A percentile compares a stretch with the other conserved stretches of the same genome.
Evolutionary conservation across 225 moss, liverwort and hornwort genomes (phyloP).

Genomic region (Bryoerythrophyllum caledonicum): DNA sequence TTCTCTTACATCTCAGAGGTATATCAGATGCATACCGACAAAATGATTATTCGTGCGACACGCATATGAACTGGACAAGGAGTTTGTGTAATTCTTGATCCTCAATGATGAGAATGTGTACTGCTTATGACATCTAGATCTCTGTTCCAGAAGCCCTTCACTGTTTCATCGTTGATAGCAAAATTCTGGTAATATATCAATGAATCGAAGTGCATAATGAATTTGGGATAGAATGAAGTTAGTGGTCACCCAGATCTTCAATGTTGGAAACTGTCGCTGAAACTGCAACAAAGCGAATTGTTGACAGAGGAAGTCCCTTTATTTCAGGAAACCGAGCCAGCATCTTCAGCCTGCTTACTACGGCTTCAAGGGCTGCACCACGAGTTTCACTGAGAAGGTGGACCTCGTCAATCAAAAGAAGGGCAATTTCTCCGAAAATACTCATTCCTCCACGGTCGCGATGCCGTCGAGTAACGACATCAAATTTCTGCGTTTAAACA

Average conservation of each 20-base stretch:
- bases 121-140: constrained; percentile 8
- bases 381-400: constrained; percentile 93
- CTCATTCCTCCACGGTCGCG: constrained; percentile 91
- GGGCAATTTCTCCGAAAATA: constrained; percentile 86
- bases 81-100: neutral
- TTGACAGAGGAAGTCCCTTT: constrained; percentile 68
- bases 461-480: constrained; percentile 80
- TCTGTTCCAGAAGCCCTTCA: constrained; percentile 10
- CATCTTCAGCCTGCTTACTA: constrained; percentile 99
- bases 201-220: constrained; percentile 1
- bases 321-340: constrained; percentile 81
- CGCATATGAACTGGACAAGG: constrained; percentile 4
- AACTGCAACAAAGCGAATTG: constrained; percentile 84
- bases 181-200: constrained; percentile 13
- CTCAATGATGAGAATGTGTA: neutral
- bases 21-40: constrained; percentile 12
- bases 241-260: constrained; percentile 79
- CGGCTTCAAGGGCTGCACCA: constrained; percentile 92
- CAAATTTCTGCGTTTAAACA: constrained; percentile 75
- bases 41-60: constrained; percentile 12
- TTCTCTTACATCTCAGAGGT: constrained; percentile 15
- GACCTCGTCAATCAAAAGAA: constrained; percentile 93
- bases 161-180: neutral
- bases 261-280: constrained; percentile 97
- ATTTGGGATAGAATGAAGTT: constrained; percentile 7